Evolutionary conservation across 225 moss, liverwort and hornwort genomes (phyloP), one percentile per base, ranked within the genome.

Genomic region (Asterella californica): DNA sequence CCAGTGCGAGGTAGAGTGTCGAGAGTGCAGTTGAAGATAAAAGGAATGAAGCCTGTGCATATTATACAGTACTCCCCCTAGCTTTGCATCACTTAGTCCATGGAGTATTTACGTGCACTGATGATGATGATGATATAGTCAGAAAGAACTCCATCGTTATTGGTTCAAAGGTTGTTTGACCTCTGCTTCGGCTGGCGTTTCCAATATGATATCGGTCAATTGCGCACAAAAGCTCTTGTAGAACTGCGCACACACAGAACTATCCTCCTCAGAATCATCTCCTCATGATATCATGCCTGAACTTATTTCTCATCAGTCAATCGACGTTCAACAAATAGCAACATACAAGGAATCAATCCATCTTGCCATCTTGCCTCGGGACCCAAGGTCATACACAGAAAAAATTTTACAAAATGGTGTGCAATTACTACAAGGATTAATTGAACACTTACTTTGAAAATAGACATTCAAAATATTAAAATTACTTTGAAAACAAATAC

Each of bases 121-220:
- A 52, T 74, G 17, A 46, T 32, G 52, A 50, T 21, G 75, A 46
- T 32, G 52, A 50, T 29, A 57, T 22, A 34, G 12, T 29, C 18
- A 53, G 11, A 25, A 46, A 36, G 54, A 75, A 42, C 25, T 18
- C 18, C 70, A 38, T 29, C 22, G 67, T 52, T 78, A 34, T 74
- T 84, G 75, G 83, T 74, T 79, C 81, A 88, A 76, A 81, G 82
- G 32, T 14, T 50, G 47, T 9, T 48, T 52, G 25, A 82, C 78
- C 38, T 76, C 85, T 49, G 86, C 85, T 78, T 92, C 90, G 52
- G 84, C 87, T 81, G 89, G 88, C 76, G 97, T 93, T 85, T 83
- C 93, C 95, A 92, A 99, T 72, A 91, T 93, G 52, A 99, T 90
- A 64, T 93, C 93, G 80, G 85, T 90, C 80, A 99, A 80, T 14